Conservation (phyloP, 2,329 filamentous ascomycete species). For the Stemphylium lycopersici region DNA sequence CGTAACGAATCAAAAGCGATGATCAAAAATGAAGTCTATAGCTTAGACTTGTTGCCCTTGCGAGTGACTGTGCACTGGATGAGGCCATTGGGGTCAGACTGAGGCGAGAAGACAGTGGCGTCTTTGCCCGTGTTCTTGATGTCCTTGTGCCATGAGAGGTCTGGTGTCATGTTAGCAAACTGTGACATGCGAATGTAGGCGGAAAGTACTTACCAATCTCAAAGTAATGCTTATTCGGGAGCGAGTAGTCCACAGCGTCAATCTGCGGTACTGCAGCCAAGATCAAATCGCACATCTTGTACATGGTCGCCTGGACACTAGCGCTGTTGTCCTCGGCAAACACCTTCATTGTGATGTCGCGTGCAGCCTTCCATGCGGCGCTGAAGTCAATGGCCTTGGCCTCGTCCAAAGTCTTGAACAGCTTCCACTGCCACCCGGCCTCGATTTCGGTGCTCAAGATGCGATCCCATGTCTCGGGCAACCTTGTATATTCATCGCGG, state of each 20-base stretch:
- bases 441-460: conserved; percentile 95
- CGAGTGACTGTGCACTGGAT: conserved; percentile 91
- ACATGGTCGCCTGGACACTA: conserved; percentile 97
- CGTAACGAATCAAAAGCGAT: conserved; percentile 12
- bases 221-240: conserved; percentile 99
- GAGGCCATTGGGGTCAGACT: conserved; percentile 90
- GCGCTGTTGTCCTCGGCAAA: conserved; percentile 92
- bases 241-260: conserved; percentile 75
- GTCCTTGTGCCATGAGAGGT: conserved; percentile 95
- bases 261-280: conserved; percentile 75
- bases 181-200: neutral
- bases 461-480: conserved; percentile 90
- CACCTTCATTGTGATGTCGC: conserved; percentile 83
- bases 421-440: conserved; percentile 82
- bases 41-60: conserved; percentile 52
- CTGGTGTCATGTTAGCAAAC: conserved; percentile 54
- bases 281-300: conserved; percentile 94
- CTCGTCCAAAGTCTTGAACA: conserved; percentile 68
- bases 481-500: conserved; percentile 88
- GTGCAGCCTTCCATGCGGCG: conserved; percentile 76
- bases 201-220: conserved; percentile 73
- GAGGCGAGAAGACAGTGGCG: conserved; percentile 93
- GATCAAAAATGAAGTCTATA: conserved; percentile 37
- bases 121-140: conserved; percentile 94
- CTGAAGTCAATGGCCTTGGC: conserved; percentile 77